Conservation (phyloP, 2,329 filamentous ascomycete species). For the Aspergillus udagawae region DNA sequence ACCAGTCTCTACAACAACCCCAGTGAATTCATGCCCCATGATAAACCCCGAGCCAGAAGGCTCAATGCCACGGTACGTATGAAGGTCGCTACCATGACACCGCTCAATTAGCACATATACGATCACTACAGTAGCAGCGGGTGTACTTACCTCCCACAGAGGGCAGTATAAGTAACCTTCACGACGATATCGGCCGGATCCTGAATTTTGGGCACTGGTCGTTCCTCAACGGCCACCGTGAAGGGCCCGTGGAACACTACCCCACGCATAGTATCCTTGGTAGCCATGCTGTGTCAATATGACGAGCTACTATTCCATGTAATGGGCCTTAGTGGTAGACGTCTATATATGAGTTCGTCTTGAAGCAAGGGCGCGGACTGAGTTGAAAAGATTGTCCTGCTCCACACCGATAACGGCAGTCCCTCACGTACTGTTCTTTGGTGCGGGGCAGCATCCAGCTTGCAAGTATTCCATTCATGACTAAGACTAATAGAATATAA, state of each 20-base stretch:
- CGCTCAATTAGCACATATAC: background rate
- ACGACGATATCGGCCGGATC: constrained; percentile 73
- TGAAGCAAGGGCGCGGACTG: background rate
- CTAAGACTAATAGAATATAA: background rate
- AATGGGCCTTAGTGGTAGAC: background rate
- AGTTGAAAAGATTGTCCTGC: background rate
- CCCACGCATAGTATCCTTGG: constrained; percentile 68
- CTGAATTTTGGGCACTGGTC: constrained; percentile 71
- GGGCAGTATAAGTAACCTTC: constrained; percentile 75
- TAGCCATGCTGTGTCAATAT: constrained; percentile 22
- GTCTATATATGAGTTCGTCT: background rate
- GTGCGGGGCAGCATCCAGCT: background rate
- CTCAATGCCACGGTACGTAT: constrained; percentile 80
- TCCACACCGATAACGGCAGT: background rate
- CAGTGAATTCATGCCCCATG: constrained; percentile 81
- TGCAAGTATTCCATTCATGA: background rate
- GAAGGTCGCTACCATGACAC: constrained; percentile 63
- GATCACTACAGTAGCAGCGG: background rate
- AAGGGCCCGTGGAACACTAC: constrained; percentile 80
- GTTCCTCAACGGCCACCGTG: constrained; percentile 71
- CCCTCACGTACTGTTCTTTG: background rate
- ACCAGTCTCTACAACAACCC: constrained; percentile 66
- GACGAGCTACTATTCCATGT: background rate
- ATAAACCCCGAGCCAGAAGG: constrained; percentile 61
- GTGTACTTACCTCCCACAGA: constrained; percentile 74